Base-by-base conservation (phyloP, 371 early-diverging fungal genomes). In the Syncephalastrum monosporum region DNA sequence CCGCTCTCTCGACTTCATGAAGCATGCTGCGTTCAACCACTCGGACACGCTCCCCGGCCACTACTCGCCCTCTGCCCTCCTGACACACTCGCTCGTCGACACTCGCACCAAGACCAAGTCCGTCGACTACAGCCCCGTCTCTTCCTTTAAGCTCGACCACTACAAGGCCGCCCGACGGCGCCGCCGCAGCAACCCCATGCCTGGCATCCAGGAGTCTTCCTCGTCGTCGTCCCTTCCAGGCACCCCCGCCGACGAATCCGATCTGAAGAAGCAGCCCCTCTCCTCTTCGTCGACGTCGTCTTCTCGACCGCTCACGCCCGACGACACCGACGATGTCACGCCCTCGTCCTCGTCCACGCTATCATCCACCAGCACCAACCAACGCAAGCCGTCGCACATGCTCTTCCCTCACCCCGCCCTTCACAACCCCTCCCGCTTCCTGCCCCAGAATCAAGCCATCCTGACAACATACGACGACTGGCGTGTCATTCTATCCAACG, bases 371-470 rank as follows among this genome's bases (percentile, higher is more conserved):
- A 48, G 14, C 12, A n/a, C 45, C 21, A 44, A 61, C n/a, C 56
- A 56, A 15, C 43, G 45, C 45, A 56, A 42, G 15, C 65, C 54
- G 16, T 49, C 55, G 15, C 57, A 64, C 45, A 47, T 29, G 21
- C 44, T 65, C 4, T 63, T 63, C 21, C 61, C 61, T 4, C 61
- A 56, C 21, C 58, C 64, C 21, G 61, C 67, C 7, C 63, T 84
- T 38, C 84, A 86, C 55, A 79, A 77, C 21, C 81, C 82, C 8
- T 75, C 81, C 0, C 69, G 86, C 29, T 82, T 83, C 53, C 65
- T 80, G 2, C 86, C 85, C 4, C 82, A 82, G 54, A 79, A 74
- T 45, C 84, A 88, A 55, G 88, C 84, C 27, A 85, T 84, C 50
- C 63, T 85, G 17, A 86, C 88, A 4, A 86, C 85, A 0, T 75